Base-by-base conservation (phyloP, 1,284 basidiomycete species). In the Fistulinella cinereoalba region DNA sequence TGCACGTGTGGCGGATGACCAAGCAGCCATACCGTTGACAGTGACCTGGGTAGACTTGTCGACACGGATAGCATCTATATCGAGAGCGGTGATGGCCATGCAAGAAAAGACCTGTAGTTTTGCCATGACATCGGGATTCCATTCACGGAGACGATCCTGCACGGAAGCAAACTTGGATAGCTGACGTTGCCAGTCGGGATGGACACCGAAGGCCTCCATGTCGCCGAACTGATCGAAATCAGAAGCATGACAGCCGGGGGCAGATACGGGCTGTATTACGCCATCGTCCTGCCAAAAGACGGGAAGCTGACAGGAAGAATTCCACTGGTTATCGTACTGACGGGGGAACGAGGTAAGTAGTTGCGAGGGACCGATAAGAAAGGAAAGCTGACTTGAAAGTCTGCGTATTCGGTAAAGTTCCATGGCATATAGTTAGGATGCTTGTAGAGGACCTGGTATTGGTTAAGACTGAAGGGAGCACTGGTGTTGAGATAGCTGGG, bases 151-250 rank as follows among this genome's bases (percentile, higher is more conserved):
- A 78, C 92, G 89, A 67, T 96, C 92, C 63, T 96, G 92, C 5
- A 95, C 92, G 46, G 91, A 93, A 32, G 92, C 91, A 68, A 95
- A 95, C 67, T 96, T 96, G 56, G 90, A 82, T 23, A 96, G 72
- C 66, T 96, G 89, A 79, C 92, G 92, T 62, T 95, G 79, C 88
- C 88, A 93, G 67, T 91, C 87, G n/a, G 86, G 85, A 61, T 89
- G 91, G 29, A 95, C 91, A 85, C 92, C 92, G 65, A 96, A 96
- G 51, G 92, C 92, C 67, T 95, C 92, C 79, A 92, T 89, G 70
- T 96, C 92, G 53, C 92, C 92, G 57, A 88, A 96, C 53, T 94
- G 91, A 68, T 96, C 92, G 58, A 95, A 94, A 53, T 93, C 89
- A 23, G 87, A 91, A 23, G 71, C 68, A 55, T 83, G 74, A 65